A percentile compares a stretch with the other conserved stretches of the same genome.
These are phyloP conservation scores for Neodidymelliopsis sp. DNA, from an alignment of 2,329 filamentous ascomycete species.

Conservation along the genomic window DNA sequence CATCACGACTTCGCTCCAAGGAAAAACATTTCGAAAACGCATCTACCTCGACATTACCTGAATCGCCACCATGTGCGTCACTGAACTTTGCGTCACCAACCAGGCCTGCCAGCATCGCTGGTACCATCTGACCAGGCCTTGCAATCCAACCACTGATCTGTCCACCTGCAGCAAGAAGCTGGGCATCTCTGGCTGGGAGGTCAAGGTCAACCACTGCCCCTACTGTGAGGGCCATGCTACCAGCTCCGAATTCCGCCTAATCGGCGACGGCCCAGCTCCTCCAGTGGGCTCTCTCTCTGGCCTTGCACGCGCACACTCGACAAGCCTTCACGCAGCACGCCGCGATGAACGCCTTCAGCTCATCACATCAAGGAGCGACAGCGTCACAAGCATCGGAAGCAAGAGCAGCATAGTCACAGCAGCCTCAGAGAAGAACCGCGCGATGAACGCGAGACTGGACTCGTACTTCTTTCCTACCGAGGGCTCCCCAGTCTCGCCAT, in stretches of 20 bases:
- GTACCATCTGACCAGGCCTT: conserved; percentile 57
- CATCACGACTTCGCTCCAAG: conserved; percentile 36
- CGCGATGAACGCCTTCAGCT: conserved; percentile 49
- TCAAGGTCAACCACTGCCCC: conserved; percentile 56
- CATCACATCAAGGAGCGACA: conserved; percentile 46
- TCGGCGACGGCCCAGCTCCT: conserved; percentile 50
- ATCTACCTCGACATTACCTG: conserved; percentile 38
- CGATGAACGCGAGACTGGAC: conserved; percentile 50
- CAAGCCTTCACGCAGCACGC: conserved; percentile 46
- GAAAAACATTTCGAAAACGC: conserved; percentile 29
- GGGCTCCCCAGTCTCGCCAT: conserved; percentile 33
- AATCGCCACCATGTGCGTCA: conserved; percentile 55
- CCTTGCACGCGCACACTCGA: conserved; percentile 50
- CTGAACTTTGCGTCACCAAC: conserved; percentile 58
- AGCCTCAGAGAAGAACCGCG: conserved; percentile 50
- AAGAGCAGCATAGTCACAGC: conserved; percentile 44
- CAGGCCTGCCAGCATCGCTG: conserved; percentile 58
- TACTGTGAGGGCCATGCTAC: conserved; percentile 55
- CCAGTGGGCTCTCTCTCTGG: conserved; percentile 49
- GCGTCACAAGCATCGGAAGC: conserved; percentile 45
- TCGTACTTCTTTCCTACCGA: conserved; percentile 46
- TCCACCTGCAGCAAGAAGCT: conserved; percentile 56
- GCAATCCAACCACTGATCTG: conserved; percentile 54
- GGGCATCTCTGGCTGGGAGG: conserved; percentile 59
- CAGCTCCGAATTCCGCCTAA: conserved; percentile 55